Base-by-base conservation (phyloP, 441 rosid genomes). In the Kokia cookei region DNA sequence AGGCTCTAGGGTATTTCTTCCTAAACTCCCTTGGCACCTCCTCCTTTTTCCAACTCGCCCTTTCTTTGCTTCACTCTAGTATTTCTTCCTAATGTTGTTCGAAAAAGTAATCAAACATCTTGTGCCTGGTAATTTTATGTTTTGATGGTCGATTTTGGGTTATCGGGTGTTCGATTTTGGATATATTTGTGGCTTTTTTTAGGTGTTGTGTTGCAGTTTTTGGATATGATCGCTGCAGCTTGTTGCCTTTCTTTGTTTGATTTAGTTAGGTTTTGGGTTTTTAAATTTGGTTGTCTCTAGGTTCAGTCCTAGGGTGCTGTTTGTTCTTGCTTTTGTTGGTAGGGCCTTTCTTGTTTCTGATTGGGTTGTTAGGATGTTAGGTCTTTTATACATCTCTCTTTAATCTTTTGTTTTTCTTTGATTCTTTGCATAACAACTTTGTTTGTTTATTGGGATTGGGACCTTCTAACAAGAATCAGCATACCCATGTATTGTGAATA, bases 401-500 rank as follows among this genome's bases (percentile, higher is more conserved):
- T 51, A 32, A 12, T 27, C 48, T 63, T 69, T 60, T 35, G 65
- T 78, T 35, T 40, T 40, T 76, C 77, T n/a, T 61, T 35, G 68
- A 5, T 19, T 78, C 83, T 77, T 75, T 82, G 68, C 73, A 66
- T 19, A 79, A 61, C 53, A 83, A 69, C 45, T 57, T 73, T 43
- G 66, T 78, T 54, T 60, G 77, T 72, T 3, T 77, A 50, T 27
- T 85, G 85, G 17, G 83, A 64, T 55, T 80, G 11, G 82, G 81
- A 68, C 82, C 73, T 75, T 89, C 0, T 85, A 75, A 43, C 83
- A 76, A 17, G 77, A 66, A 54, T 86, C 87, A 0, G 85, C 53
- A 66, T 87, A 82, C 43, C 87, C 91, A 80, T 94, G 97, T 3
- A 88, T 82, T 3, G 86, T 90, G 61, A 78, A 77, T 48, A 83